Evolutionary conservation across 2,329 filamentous ascomycete genomes (phyloP).

Genomic region (Xylariales sp.): DNA sequence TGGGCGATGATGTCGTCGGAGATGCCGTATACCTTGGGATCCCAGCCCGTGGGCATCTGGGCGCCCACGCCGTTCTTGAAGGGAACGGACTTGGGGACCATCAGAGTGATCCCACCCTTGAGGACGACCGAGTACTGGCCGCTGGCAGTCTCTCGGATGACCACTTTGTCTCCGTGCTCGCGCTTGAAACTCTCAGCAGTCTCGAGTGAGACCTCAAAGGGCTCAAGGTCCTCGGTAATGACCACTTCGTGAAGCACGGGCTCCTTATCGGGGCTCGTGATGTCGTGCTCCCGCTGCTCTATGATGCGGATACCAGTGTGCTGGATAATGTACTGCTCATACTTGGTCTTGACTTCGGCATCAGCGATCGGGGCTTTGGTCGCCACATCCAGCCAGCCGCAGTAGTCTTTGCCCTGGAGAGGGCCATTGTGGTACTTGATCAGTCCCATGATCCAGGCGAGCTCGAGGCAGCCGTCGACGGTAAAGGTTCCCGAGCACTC

Average conservation of each 20-base stretch:
- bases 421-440: conserved; percentile 68
- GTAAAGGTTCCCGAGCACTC: conserved; percentile 65
- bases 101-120: conserved; percentile 23
- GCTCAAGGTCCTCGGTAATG: conserved; percentile 24
- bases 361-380: conserved; percentile 22
- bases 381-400: conserved; percentile 44
- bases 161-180: conserved; percentile 26
- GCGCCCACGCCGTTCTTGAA: conserved; percentile 24
- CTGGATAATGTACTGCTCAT: conserved; percentile 23
- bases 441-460: conserved; percentile 71
- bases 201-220: conserved; percentile 25
- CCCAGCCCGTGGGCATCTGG: conserved; percentile 30
- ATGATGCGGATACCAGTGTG: conserved; percentile 29
- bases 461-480: conserved; percentile 66
- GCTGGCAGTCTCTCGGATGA: conserved; percentile 14
- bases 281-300: conserved; percentile 17
- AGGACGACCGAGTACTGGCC: conserved; percentile 19
- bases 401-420: conserved; percentile 62
- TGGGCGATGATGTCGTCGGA: conserved; percentile 28
- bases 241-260: conserved; percentile 28
- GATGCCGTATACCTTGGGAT: conserved; percentile 27
- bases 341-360: conserved; percentile 22
- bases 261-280: conserved; percentile 18
- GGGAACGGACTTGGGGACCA: conserved; percentile 24
- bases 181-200: conserved; percentile 24